Base-by-base conservation (phyloP, 495 filamentous ascomycete genomes). In the Penicillium psychrofluorescens region DNA sequence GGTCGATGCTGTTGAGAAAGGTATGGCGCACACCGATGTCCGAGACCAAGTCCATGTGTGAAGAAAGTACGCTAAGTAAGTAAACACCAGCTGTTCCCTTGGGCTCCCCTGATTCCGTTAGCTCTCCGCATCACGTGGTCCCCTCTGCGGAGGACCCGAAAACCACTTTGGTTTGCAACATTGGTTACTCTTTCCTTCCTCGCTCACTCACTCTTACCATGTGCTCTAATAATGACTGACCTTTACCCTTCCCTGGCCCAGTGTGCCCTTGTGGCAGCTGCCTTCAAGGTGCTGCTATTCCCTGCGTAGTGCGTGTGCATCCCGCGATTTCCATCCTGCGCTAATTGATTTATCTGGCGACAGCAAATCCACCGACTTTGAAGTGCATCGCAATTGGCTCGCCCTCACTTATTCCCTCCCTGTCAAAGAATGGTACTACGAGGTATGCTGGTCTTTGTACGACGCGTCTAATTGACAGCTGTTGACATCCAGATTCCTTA, bases 341-440 rank as follows among this genome's bases (percentile, higher is more conserved):
- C 22, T 40, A 15, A 16, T 40, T 33, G 15, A 14, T 11, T 11
- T 16, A 11, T 6, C 34, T 40, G 15, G 29, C 15, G 28, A 36
- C 50, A 97, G 92, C 72, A 96, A 92, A 72, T 96, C 92, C n/a
- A 97, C 91, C 48, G 92, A 98, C 61, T 98, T 96, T 54, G 92
- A 97, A 61, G 92, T 96, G 41, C 92, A 97, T 64, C 84, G 92
- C 42, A 97, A 96, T 68, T 98, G 92, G 92, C 77, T 98, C 28
- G 91, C 92, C 43, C 86, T 95, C 43, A 95, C 92, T 2, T 75
- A 94, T 67, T 95, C 85, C 22, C 72, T 95, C 29, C 88, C 92
- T 1, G 71, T 89, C 31, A 78, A 86, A 69, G 76, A 92, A 56
- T 98, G 91, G 91, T 96, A 96, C 70, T 92, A 82, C 55, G 92